Evolutionary conservation across 208 protist genomes (phyloP), one percentile per base, ranked within the genome.

Genomic region (Leishmania arabica): DNA sequence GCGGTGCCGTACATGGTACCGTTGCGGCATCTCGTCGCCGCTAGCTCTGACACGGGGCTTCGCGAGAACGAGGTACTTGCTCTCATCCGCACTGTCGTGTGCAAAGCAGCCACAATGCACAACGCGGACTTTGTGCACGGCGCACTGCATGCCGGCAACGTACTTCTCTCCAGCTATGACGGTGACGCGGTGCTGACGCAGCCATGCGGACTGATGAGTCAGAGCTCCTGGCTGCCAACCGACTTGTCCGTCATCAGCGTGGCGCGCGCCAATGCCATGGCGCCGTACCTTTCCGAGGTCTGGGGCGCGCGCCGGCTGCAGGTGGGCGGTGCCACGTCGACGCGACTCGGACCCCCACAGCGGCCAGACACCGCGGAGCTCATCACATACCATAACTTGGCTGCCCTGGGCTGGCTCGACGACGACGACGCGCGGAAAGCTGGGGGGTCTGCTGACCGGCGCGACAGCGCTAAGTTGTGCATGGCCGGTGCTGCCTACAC

Each of bases 141-240:
- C 17, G 87, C 90, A 15, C 83, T 97, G 73, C 94, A 97, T 85
- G 82, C 81, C 45, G 91, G 92, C 53, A 97, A 97, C 80, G 84
- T 96, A 27, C 86, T 95, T 6, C 88, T 92, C 54, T 95, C 86
- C 24, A 89, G 88, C 21, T 88, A 93, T 79, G 86, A 95, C 81
- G 94, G 94, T n/a, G 84, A 90, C 69, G 86, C 73, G 19, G 75
- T 84, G 21, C 76, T 97, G 42, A 90, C 90, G n/a, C 87, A 94
- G 78, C 85, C 88, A 31, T 84, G 78, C 42, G 90, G 88, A 42
- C 77, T 96, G 53, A 87, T 92, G 85, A 90, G 84, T 64, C 78
- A 80, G 60, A 74, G 69, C 21, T 3, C 42, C 8, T 65, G 27
- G 77, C 66, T 86, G 66, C 82, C 82, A 7, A 82, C 73, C 4